phyloP scores from a whole-genome alignment of 139 green algal species.

The Raphidocelis subcapitata region DNA sequence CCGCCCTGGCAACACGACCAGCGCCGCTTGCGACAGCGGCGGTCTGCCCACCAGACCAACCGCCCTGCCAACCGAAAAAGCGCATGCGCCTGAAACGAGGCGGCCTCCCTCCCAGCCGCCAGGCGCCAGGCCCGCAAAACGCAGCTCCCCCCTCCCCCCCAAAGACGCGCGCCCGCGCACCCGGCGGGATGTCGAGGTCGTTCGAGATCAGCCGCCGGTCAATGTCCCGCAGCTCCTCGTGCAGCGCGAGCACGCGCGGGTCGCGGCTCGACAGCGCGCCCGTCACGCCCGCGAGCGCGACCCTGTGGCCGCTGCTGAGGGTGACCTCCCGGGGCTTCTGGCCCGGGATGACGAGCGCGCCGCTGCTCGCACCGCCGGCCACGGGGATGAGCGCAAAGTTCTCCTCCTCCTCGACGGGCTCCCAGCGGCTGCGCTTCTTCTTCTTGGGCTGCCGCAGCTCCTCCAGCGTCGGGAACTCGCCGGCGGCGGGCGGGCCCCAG shows the following conservation, averaged over 20 bases:
- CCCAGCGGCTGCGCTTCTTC: constrained; percentile 50
- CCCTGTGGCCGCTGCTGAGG: neutral
- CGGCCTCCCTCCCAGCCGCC: too few species aligned
- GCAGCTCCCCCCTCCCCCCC: too few species aligned
- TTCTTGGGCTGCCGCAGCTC: constrained; percentile 33
- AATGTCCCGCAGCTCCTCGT: constrained; percentile 48
- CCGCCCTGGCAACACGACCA: too few species aligned
- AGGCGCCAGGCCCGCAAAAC: too few species aligned
- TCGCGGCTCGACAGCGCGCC: constrained; percentile 35
- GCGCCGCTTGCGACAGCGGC: too few species aligned
- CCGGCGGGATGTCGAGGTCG: constrained; percentile 51
- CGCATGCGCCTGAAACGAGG: too few species aligned
- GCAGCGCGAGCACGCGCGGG: constrained; percentile 43
- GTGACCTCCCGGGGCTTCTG: constrained; percentile 50
- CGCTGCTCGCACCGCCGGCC: constrained; percentile 11
- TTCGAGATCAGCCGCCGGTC: constrained; percentile 21
- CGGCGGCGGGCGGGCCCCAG: constrained; percentile 33
- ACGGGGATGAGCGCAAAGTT: constrained; percentile 29
- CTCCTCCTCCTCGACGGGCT: constrained; percentile 29
- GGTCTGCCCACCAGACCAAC: too few species aligned
- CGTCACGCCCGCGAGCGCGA: neutral
- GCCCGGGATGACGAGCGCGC: constrained; percentile 28
- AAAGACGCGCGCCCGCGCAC: too few species aligned
- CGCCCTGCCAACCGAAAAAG: too few species aligned
- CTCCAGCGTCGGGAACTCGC: constrained; percentile 11